phyloP scores from a whole-genome alignment of 495 filamentous ascomycete genomes.

The Viridothelium virens region DNA sequence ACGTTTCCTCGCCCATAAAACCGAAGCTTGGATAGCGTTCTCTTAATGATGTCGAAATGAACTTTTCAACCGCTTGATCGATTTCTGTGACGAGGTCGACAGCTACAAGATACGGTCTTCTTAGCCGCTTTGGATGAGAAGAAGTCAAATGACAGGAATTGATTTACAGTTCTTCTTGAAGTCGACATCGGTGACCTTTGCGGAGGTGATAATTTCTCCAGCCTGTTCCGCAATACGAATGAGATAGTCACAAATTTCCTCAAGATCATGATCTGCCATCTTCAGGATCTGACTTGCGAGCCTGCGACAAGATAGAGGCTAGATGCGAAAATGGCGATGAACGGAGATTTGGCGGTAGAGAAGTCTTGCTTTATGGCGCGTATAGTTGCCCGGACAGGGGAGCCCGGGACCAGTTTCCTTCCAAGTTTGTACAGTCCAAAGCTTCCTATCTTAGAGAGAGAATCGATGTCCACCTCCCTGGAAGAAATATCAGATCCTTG shows the following conservation, averaged over 20 bases:
- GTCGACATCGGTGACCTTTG: constrained; percentile 58
- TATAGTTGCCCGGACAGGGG: no score
- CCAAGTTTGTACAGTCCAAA: no score
- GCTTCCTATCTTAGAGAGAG: no score
- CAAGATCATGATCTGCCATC: constrained; percentile 51
- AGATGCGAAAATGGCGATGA: constrained; percentile 17
- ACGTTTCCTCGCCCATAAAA: constrained; percentile 83
- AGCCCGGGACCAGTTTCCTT: no score
- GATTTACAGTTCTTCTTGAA: constrained; percentile 63
- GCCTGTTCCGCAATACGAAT: constrained; percentile 67
- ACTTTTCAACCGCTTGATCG: constrained; percentile 71
- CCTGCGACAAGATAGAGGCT: constrained; percentile 14
- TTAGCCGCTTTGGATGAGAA: background rate
- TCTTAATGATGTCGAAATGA: constrained; percentile 58
- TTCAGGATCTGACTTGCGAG: constrained; percentile 12
- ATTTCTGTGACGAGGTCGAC: constrained; percentile 84
- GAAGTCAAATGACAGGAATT: background rate
- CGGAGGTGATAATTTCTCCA: constrained; percentile 71
- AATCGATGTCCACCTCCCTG: no score
- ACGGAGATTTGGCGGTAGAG: background rate
- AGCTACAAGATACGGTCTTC: constrained; percentile 23
- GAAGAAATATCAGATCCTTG: no score
- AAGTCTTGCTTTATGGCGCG: no score
- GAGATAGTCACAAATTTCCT: constrained; percentile 74
- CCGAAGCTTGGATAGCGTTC: constrained; percentile 57